Evolutionary conservation across 352 stramenopile genomes (phyloP).

Genomic region (Stephanocyclus meneghinianus): DNA sequence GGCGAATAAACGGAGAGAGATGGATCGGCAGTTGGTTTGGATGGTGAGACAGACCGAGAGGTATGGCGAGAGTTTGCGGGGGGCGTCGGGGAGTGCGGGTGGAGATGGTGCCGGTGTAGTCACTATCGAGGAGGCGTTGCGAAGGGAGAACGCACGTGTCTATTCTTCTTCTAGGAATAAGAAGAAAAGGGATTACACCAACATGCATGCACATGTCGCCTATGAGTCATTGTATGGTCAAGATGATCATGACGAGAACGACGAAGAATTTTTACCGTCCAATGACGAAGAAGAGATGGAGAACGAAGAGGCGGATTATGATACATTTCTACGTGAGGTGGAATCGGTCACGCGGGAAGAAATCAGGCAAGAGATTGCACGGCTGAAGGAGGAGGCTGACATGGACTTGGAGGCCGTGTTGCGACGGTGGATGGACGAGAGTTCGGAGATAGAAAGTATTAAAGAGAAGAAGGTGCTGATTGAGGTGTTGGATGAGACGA

Average conservation of each 20-base stretch:
- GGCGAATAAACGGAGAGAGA: constrained; percentile 85
- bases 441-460: constrained; percentile 12
- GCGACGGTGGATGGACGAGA: constrained; percentile 36
- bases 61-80: constrained; percentile 85
- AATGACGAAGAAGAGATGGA: constrained; percentile 13
- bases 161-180: constrained; percentile 15
- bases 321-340: neutral
- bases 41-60: constrained; percentile 95
- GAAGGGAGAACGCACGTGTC: neutral
- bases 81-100: constrained; percentile 28
- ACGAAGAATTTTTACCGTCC: constrained; percentile 26
- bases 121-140: constrained; percentile 33
- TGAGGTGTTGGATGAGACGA: constrained; percentile 30
- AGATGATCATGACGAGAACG: constrained; percentile 39
- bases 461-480: constrained; percentile 39
- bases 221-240: constrained; percentile 40
- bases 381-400: constrained; percentile 65
- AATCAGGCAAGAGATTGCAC: constrained; percentile 59
- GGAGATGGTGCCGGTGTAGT: constrained; percentile 37
- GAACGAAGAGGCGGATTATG: neutral
- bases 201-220: constrained; percentile 12
- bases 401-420: constrained; percentile 73
- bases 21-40: constrained; percentile 94
- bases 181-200: constrained; percentile 39
- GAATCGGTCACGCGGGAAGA: constrained; percentile 9